Base-by-base conservation (phyloP, 1,284 basidiomycete species). In the Rhodotorula sp. region DNA sequence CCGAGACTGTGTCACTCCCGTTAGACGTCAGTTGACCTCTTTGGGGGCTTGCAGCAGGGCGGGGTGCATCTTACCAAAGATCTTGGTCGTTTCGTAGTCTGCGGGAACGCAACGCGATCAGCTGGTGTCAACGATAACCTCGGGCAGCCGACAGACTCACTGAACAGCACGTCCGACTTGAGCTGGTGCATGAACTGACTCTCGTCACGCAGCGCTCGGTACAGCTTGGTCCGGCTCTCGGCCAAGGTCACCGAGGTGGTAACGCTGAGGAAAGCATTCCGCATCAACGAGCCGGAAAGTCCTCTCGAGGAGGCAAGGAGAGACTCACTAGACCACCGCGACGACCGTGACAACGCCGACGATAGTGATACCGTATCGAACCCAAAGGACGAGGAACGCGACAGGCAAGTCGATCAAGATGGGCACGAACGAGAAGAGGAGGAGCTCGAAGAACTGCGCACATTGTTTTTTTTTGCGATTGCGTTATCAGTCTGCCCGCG, bases 371-470 rank as follows among this genome's bases (percentile, higher is more conserved):
- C 77, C 78, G 65, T 78, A 79, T 2, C 63, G 62, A 4, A 73
- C 63, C 50, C 67, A 71, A 28, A 79, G 70, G 48, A 76, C 76
- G 58, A 77, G 67, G 54, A 81, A 78, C 23, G 82, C 82, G 49
- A 83, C 79, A 50, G 78, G 77, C 5, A 78, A 62, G 58, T 79
- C 78, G 66, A 77, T 83, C 76, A 93, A 87, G 47, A 89, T 91
- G 1, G 93, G 92, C 31, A 89, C 76, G 71, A 93, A 86, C 76
- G 86, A 90, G 85, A 93, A 93, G 43, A 93, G 80, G 49, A 94
- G 77, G 8, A 75, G 66, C 60, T 74, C 69, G 63, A 71, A 74
- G 65, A 68, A 62, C 64, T 47, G n/a, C 26, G n/a, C 5, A 16
- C 28, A n/a, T 4, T 19, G 8, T 5, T 28, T 26, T 23, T 23